Evolutionary conservation across 108 stramenopile species (phyloP).

Genomic region (Cyclotella cryptica): DNA sequence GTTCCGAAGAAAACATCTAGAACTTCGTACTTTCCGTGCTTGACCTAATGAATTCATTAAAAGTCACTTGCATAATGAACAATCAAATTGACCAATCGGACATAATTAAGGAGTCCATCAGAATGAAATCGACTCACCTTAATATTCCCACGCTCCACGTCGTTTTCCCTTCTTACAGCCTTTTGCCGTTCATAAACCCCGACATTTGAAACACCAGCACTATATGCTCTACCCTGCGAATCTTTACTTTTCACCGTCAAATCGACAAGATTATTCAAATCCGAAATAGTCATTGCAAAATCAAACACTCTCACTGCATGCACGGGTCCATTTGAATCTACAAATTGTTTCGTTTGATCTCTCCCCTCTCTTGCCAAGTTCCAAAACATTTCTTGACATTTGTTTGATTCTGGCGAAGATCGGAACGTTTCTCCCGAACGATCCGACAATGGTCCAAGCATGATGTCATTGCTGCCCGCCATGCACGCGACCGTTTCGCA

Average conservation of each 20-base stretch:
- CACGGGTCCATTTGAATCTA: constrained; percentile 72
- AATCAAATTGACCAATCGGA: background rate
- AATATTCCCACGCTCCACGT: constrained; percentile 45
- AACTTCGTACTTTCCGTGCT: constrained; percentile 77
- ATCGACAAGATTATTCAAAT: constrained; percentile 87
- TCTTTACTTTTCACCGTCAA: constrained; percentile 80
- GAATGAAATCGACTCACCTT: constrained; percentile 60
- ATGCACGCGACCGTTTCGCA: constrained; percentile 84
- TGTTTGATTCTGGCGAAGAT: constrained; percentile 35
- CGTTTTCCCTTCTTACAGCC: constrained; percentile 63
- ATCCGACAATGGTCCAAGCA: constrained; percentile 80
- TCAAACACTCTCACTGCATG: constrained; percentile 87
- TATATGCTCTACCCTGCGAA: constrained; percentile 86
- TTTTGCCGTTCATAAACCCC: constrained; percentile 82
- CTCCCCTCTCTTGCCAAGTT: constrained; percentile 69
- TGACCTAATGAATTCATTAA: constrained; percentile 20
- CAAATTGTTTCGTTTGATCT: constrained; percentile 72
- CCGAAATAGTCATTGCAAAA: constrained; percentile 82
- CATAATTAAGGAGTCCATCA: too few relatives aligned
- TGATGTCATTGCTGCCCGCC: constrained; percentile 87
- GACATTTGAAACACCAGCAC: constrained; percentile 83
- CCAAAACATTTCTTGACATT: constrained; percentile 66
- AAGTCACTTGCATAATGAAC: background rate
- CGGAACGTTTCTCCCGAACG: constrained; percentile 65
- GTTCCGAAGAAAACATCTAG: constrained; percentile 85